Evolutionary conservation across 2,329 filamentous ascomycete genomes (phyloP), one percentile per base, ranked within the genome.

Genomic region (Colletotrichum sojae): DNA sequence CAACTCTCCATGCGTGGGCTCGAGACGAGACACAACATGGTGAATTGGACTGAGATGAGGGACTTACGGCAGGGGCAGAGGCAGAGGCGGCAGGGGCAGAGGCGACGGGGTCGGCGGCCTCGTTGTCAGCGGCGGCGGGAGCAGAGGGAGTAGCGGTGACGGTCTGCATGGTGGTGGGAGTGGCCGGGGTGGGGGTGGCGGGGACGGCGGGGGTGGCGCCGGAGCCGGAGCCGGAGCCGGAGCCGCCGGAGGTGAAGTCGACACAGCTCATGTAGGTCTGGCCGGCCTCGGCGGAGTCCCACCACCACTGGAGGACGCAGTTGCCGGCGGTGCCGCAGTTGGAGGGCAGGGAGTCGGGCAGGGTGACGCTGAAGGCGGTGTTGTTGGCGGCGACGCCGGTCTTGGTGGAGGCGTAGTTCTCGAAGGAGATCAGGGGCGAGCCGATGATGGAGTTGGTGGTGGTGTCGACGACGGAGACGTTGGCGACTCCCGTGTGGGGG

Each of bases 251-350:
- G 52, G 73, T 75, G 68, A 91, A 90, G 75, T 91, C 89, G 60
- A 91, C 80, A 78, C 89, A 91, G 58, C 84, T 84, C 81, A 89
- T 86, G 76, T 91, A 91, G 20, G 89, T 90, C 83, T 91, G 89
- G 68, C 85, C 73, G 71, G 87, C 84, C 69, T 80, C 81, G n/a
- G 78, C 75, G 2, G 88, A 87, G 71, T 89, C 82, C 89, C 89
- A 91, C 78, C 82, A 90, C 88, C 88, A 90, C 78, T 91, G 89
- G 54, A 91, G 81, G 5, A 87, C 76, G 60, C 81, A 83, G 71
- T 80, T 78, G 46, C 88, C 88, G 20, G 83, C 82, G 18, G 77
- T 82, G 49, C 82, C 77, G 77, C 88, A 90, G 66, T 85, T 75
- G 69, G 74, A 73, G 18, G 74, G 76, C 18, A 88, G 77, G 70